Conservation (phyloP, 1,284 basidiomycete species). For the Ganoderma sinense region DNA sequence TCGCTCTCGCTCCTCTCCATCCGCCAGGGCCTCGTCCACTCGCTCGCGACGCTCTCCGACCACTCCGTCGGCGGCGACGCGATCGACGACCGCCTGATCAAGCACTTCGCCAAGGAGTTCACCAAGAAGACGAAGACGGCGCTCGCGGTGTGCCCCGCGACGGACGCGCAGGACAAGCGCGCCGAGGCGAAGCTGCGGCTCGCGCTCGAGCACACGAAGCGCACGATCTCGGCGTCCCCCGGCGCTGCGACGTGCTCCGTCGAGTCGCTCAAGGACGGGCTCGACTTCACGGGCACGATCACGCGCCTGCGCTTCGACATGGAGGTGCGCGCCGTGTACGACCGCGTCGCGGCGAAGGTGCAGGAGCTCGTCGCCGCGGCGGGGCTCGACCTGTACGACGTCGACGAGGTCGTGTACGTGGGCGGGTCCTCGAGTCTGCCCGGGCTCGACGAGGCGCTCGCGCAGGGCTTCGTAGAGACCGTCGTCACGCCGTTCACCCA, state of each 20-base stretch:
- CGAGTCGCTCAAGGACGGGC: slow-evolving; percentile 94
- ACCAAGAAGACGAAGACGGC: slow-evolving; percentile 94
- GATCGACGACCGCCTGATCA: slow-evolving; percentile 86
- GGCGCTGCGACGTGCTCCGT: slow-evolving; percentile 92
- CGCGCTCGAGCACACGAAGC: slow-evolving; percentile 95
- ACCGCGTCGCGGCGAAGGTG: slow-evolving; percentile 70
- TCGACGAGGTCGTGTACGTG: slow-evolving; percentile 93
- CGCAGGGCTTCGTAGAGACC: slow-evolving; percentile 75
- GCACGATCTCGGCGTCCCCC: slow-evolving; percentile 88
- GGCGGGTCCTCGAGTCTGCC: slow-evolving; percentile 90
- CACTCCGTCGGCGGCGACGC: slow-evolving; percentile 62
- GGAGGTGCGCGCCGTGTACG: slow-evolving; percentile 81
- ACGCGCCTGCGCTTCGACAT: slow-evolving; percentile 96
- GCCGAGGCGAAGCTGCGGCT: slow-evolving; percentile 94
- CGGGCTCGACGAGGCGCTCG: slow-evolving; percentile 82
- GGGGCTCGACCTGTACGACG: slow-evolving; percentile 76
- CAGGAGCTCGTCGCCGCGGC: slow-evolving; percentile 67
- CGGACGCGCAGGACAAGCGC: slow-evolving; percentile 75
- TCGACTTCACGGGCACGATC: slow-evolving; percentile 93
- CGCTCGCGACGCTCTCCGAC: slow-evolving; percentile 57
- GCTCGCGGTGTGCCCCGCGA: slow-evolving; percentile 68
- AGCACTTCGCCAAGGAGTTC: slow-evolving; percentile 96
- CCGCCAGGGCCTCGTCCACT: slow-evolving; percentile 70
- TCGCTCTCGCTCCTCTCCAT: slow-evolving; percentile 69
- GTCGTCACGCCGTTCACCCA: slow-evolving; percentile 69